A percentile compares a stretch with the other conserved stretches of the same genome.
phyloP scores from a whole-genome alignment of 1,284 basidiomycete genomes.

The Xerocomus cyaneibrunnescens region DNA sequence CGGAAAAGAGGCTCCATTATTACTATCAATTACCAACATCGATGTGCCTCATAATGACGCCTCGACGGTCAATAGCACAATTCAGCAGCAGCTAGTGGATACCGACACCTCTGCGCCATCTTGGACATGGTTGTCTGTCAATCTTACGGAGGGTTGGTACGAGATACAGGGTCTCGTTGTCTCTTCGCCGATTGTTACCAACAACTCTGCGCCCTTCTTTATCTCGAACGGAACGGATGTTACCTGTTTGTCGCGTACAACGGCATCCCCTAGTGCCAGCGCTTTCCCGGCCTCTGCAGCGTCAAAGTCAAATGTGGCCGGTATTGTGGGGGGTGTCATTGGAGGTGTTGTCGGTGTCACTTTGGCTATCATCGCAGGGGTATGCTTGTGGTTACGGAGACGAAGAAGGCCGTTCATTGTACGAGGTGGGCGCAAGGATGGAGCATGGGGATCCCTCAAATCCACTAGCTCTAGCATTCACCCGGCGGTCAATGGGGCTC shows the following conservation, averaged over 20 bases:
- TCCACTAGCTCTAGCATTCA: constrained; percentile 23
- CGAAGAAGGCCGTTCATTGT: constrained; percentile 10
- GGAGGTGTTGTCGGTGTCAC: constrained; percentile 37
- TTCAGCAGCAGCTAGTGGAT: constrained; percentile 21
- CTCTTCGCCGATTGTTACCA: constrained; percentile 2
- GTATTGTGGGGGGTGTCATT: constrained; percentile 44
- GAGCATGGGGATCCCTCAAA: constrained; percentile 31
- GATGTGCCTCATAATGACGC: constrained; percentile 25
- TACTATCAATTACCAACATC: constrained; percentile 38
- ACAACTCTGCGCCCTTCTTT: constrained; percentile 39
- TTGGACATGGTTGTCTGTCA: constrained; percentile 39
- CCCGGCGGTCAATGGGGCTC: constrained; percentile 1
- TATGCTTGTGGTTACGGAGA: constrained; percentile 35
- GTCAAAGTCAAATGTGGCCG: constrained; percentile 34
- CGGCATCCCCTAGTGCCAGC: neutral
- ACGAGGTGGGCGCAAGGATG: neutral
- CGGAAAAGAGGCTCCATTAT: constrained; percentile 29
- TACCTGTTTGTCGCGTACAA: constrained; percentile 36
- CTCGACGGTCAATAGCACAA: neutral
- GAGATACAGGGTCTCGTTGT: constrained; percentile 25
- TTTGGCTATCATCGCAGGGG: constrained; percentile 31
- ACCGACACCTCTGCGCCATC: constrained; percentile 11
- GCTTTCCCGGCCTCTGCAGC: constrained; percentile 6
- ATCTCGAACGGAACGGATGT: constrained; percentile 40
- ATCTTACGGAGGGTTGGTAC: constrained; percentile 47